A percentile compares a stretch with the other conserved stretches of the same genome.
These are phyloP conservation scores for Stropharia rugosoannulata DNA, from an alignment of 768 basidiomycete species.

Conservation along the genomic window DNA sequence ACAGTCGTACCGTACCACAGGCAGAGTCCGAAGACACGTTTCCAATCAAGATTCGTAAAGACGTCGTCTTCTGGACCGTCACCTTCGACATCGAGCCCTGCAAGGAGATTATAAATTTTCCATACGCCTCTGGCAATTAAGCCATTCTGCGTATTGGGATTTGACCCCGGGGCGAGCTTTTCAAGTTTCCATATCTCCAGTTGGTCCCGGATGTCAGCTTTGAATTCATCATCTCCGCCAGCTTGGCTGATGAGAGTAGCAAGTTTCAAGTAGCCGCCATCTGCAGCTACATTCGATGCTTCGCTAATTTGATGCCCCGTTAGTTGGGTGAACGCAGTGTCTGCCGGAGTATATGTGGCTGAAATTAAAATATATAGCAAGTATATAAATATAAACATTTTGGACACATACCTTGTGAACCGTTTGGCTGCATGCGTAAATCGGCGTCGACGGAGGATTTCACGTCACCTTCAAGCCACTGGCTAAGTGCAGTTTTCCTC, in stretches of 20 bases:
- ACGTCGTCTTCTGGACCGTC: conserved; percentile 45
- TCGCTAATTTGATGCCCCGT: conserved; percentile 88
- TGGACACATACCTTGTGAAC: conserved; percentile 23
- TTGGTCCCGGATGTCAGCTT: conserved; percentile 72
- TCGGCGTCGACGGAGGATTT: conserved; percentile 71
- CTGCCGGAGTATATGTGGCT: conserved; percentile 39
- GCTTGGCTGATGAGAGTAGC: conserved; percentile 89
- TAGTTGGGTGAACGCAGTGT: conserved; percentile 73
- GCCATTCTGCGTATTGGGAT: conserved; percentile 22
- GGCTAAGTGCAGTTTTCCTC: conserved; percentile 76
- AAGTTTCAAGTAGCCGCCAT: conserved; percentile 77
- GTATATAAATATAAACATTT: neutral
- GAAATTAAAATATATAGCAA: neutral
- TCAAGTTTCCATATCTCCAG: conserved; percentile 83
- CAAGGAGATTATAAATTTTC: conserved; percentile 81
- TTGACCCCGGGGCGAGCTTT: conserved; percentile 37
- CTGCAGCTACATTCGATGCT: conserved; percentile 73
- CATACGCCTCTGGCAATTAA: conserved; percentile 60
- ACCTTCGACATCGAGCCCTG: conserved; percentile 62
- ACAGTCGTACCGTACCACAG: conserved; percentile 85
- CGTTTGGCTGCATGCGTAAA: conserved; percentile 36
- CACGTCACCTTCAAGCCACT: conserved; percentile 81
- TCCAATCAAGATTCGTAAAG: conserved; percentile 85
- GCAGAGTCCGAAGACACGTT: conserved; percentile 84
- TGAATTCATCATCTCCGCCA: conserved; percentile 73